Evolutionary conservation across 257 asterid species (phyloP).

Genomic region (Capsicum baccatum): DNA sequence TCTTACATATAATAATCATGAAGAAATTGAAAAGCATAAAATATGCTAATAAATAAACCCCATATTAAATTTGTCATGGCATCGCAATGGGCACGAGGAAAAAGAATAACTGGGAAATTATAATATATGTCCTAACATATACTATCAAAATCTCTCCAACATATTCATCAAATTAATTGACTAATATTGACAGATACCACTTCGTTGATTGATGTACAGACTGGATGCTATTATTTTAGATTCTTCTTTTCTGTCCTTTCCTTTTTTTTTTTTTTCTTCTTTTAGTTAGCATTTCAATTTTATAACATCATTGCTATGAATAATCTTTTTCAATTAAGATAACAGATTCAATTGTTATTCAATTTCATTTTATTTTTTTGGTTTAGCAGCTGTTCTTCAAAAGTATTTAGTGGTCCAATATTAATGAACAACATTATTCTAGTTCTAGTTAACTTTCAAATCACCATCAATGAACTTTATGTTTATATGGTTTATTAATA

Average conservation of each 20-base stretch:
- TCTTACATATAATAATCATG: conserved; percentile 9
- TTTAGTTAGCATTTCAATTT: neutral
- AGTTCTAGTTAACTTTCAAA: neutral
- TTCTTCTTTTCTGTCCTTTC: neutral
- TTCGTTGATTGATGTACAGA: conserved; percentile 20
- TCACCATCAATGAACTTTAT: neutral
- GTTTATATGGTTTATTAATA: neutral
- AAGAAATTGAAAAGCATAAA: neutral
- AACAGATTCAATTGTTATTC: no score
- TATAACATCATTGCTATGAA: neutral
- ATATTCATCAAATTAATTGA: neutral
- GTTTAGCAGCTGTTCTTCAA: neutral
- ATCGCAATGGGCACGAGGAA: conserved; percentile 30
- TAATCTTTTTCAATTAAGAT: neutral
- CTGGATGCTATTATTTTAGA: conserved; percentile 3
- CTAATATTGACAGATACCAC: neutral
- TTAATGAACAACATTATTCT: neutral
- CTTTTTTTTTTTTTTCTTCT: neutral
- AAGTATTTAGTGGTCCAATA: neutral
- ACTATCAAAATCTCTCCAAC: neutral
- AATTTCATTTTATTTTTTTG: no score
- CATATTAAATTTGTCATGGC: conserved; percentile 19
- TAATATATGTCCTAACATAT: no score
- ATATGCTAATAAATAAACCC: neutral
- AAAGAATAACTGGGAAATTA: neutral